phyloP scores from a whole-genome alignment of 768 basidiomycete genomes.

The Hypholoma fasciculare region DNA sequence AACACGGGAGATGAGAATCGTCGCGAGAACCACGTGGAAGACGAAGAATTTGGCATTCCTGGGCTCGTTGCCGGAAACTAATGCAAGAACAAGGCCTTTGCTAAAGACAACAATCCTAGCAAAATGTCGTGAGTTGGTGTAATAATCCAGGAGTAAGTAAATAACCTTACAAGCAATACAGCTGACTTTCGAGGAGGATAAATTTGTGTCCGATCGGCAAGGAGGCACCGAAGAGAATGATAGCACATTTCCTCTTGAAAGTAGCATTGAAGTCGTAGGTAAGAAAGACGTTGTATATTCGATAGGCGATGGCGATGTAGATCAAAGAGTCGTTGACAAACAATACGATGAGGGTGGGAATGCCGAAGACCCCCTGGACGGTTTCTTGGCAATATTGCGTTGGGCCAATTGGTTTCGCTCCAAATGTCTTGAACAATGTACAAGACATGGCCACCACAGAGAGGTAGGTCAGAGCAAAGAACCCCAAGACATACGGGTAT shows the following conservation, averaged over 20 bases:
- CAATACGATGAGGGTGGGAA: not conserved
- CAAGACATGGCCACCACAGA: conserved; percentile 6
- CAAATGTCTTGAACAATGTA: conserved; percentile 4
- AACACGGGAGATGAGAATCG: conserved; percentile 2
- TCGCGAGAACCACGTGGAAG: not conserved
- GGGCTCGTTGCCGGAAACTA: not conserved
- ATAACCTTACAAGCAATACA: conserved; percentile 3
- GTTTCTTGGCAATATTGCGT: conserved; percentile 9
- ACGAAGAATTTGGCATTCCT: not conserved
- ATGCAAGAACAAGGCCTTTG: not conserved
- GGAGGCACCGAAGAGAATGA: conserved; percentile 1
- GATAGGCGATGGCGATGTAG: conserved; percentile 9
- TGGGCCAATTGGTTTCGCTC: not conserved
- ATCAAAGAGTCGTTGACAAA: conserved; percentile 4
- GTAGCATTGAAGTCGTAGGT: not conserved
- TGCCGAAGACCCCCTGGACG: conserved; percentile 5
- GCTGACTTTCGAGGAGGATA: conserved; percentile 6
- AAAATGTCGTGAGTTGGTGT: not conserved
- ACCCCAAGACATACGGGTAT: conserved; percentile 1
- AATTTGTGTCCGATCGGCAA: conserved; percentile 1
- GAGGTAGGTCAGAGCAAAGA: conserved; percentile 6
- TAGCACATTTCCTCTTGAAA: not conserved
- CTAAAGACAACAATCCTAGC: conserved; percentile 1
- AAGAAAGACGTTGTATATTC: conserved; percentile 8
- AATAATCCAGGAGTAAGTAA: not conserved